Conservation (phyloP, 75 land plant genomes). For the Picea glauca region DNA sequence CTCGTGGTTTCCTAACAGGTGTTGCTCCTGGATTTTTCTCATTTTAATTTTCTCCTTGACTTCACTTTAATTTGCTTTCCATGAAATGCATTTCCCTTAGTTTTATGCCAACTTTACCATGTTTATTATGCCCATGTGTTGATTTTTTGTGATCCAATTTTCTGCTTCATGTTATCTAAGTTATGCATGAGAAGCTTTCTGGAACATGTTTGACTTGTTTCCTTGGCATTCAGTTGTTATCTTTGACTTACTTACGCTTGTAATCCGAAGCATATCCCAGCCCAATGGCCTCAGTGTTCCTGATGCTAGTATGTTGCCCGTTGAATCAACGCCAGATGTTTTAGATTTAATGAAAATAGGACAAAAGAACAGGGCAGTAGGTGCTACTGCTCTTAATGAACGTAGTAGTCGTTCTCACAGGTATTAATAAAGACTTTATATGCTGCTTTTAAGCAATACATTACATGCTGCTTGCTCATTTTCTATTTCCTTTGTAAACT, state of each 20-base stretch:
- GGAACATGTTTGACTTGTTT: neutral
- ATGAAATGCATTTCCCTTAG: neutral
- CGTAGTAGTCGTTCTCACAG: slow-evolving; percentile 98
- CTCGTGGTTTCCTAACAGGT: neutral
- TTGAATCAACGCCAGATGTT: slow-evolving; percentile 85
- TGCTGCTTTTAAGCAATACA: neutral
- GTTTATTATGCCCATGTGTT: neutral
- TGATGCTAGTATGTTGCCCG: slow-evolving; percentile 90
- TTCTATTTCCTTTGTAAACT: neutral
- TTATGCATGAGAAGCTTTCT: neutral
- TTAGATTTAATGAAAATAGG: slow-evolving; percentile 91
- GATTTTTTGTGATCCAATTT: neutral
- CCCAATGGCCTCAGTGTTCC: slow-evolving; percentile 96
- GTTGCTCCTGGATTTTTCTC: neutral
- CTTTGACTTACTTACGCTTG: slow-evolving; percentile 87
- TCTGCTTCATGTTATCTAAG: neutral
- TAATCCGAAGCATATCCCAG: slow-evolving; percentile 84
- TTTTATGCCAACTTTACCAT: neutral
- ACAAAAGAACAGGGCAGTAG: slow-evolving; percentile 82
- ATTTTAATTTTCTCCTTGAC: neutral
- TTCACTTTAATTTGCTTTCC: neutral
- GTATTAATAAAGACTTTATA: slow-evolving; percentile 21
- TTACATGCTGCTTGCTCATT: neutral
- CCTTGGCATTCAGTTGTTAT: neutral
- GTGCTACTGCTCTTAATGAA: slow-evolving; percentile 95